Evolutionary conservation across 805 yeast species (phyloP), one percentile per base, ranked within the genome.

Genomic region (Candida vaughaniae): DNA sequence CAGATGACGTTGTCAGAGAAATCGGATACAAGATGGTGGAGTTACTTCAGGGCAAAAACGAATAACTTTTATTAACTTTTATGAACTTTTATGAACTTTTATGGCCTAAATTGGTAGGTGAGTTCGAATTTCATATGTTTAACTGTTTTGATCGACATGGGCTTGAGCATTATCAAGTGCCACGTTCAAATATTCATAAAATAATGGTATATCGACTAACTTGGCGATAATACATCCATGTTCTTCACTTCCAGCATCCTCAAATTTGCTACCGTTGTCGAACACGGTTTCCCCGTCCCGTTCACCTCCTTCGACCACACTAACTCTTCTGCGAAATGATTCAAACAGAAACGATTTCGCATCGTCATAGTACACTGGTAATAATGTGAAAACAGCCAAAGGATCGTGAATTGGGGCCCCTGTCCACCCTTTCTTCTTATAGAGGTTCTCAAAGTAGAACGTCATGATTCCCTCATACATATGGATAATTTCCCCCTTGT

Each of bases 361-460:
- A 9, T 38, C 33, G 3, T 33, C 39, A 9, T 52, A 52, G 34
- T 65, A 56, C 34, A 77, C 55, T 15, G 77, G 75, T 35, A 85
- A 56, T 25, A 85, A 50, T 0, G 78, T 78, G 35, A 74, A 75
- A 8, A 84, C 64, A 1, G 95, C 85, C 35, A 85, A 63, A 1
- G 93, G 91, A 56, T 86, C 95, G 58, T 87, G 95, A 1, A 85
- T 69, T 1, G 89, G 87, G 4, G 93, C 89, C 0, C 93, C 91
- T 4, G 53, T 42, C 17, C 44, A 43, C 8, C 49, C 52, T 22
- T 41, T 38, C n/a, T 35, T 36, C 2, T 31, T 28, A 22, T 37
- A 37, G 17, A 37, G 25, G 14, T 28, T 16, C 4, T 39, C 14
- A 25, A 25, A 41, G 38, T 47, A 62, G 37, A 52, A 56, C 37